Base-by-base conservation (phyloP, 306 rosid genomes). In the Carpinus fangiana region DNA sequence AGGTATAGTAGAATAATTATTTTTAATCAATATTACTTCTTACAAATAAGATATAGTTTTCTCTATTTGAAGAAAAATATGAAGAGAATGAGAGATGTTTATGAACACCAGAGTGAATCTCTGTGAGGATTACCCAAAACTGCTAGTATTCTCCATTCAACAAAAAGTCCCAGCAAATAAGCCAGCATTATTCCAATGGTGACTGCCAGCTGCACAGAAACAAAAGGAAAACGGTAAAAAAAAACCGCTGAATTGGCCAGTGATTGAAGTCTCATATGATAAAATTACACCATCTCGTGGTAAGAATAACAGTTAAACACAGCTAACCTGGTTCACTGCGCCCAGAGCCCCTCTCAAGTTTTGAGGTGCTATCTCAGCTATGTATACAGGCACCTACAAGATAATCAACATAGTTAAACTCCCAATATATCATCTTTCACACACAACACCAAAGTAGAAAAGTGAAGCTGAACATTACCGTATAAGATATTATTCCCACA, bases 321-420 rank as follows among this genome's bases (percentile, higher is more conserved):
- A 64, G 74, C 89, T 60, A 81, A 95, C 99, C 98, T 95, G 99
- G 79, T 91, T 90, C 69, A 95, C 94, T 34, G 99, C 84, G 70
- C 84, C 98, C 56, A 95, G 73, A 79, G 73, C 65, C 57, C 99
- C 99, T 83, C 99, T 90, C 84, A 93, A 54, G 85, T 95, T 88
- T 82, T 93, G 97, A 74, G 99, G 99, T 38, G 99, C 59, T 85
- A 95, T 95, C 90, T 95, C 99, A 23, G 99, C 96, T 76, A 93
- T 93, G 71, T 93, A 95, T 4, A 95, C 96, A 0, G 99, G 99
- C 70, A 93, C 98, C 98, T 95, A 76, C 34, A 14, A 41, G 79
- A 84, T 72, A 76, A 74, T 76, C 45, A 74, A 73, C 76, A 59
- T 72, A 73, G 62, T 81, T 46, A 71, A 12, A 20, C 69, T 51